These are phyloP conservation scores for Venturia carpophila DNA, from an alignment of 2,329 filamentous ascomycete genomes.

Conservation along the genomic window DNA sequence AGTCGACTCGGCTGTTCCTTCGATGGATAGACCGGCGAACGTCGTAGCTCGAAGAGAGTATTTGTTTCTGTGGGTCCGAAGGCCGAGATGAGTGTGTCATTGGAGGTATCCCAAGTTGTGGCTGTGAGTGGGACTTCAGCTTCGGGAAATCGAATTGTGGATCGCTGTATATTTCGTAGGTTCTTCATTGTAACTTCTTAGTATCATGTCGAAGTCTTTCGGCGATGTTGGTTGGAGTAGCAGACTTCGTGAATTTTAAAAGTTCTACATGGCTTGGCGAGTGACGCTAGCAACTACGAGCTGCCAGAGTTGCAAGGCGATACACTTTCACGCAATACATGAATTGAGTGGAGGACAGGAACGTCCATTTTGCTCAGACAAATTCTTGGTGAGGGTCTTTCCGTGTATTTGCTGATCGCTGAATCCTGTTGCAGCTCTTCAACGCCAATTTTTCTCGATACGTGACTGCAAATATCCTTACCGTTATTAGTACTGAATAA, in stretches of 20 bases:
- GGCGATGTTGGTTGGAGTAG: conserved; percentile 7
- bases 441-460: too few relatives aligned
- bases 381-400: background rate
- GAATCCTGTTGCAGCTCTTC: background rate
- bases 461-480: too few relatives aligned
- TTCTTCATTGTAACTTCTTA: conserved; percentile 63
- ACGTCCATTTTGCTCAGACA: background rate
- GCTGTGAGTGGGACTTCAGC: conserved; percentile 59
- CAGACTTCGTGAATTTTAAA: background rate
- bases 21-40: conserved; percentile 38
- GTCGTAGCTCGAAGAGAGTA: conserved; percentile 64
- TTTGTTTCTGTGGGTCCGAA: conserved; percentile 69
- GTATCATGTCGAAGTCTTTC: background rate
- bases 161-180: conserved; percentile 67
- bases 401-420: background rate
- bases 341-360: background rate
- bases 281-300: background rate
- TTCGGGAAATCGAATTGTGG: conserved; percentile 51
- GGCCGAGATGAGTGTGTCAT: conserved; percentile 70
- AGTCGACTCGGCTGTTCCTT: conserved; percentile 33
- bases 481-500: too few relatives aligned
- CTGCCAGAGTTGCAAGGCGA: background rate
- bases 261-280: conserved; percentile 9
- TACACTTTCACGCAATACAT: background rate
- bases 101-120: conserved; percentile 75